phyloP scores from a whole-genome alignment of 805 yeast species.

The Saccharomycopsis vini region DNA sequence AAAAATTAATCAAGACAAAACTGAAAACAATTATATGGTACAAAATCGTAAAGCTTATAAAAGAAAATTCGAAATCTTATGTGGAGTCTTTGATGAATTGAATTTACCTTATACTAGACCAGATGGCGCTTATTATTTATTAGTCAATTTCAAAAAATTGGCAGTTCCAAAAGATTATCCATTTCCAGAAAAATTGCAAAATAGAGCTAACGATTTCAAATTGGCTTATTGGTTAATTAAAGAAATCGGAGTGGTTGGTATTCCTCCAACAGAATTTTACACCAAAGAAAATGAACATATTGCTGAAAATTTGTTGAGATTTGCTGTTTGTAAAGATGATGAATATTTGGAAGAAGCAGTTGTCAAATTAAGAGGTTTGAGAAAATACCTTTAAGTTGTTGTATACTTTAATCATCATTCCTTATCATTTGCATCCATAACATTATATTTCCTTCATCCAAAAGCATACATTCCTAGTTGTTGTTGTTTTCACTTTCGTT shows the following conservation, averaged over 20 bases:
- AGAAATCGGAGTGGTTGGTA: slow-evolving; percentile 90
- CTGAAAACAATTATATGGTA: slow-evolving; percentile 56
- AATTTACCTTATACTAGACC: slow-evolving; percentile 84
- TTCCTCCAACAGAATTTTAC: slow-evolving; percentile 95
- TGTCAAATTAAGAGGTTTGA: slow-evolving; percentile 58
- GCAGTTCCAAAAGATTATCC: slow-evolving; percentile 65
- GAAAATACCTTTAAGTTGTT: slow-evolving; percentile 33
- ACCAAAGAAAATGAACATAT: slow-evolving; percentile 59
- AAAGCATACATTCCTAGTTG: too few species aligned
- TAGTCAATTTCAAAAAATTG: slow-evolving; percentile 80
- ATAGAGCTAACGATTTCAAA: slow-evolving; percentile 76
- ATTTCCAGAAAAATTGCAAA: slow-evolving; percentile 60
- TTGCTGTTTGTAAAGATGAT: slow-evolving; percentile 95
- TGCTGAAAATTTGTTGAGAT: slow-evolving; percentile 79
- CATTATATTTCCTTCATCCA: too few species aligned
- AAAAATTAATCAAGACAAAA: slow-evolving; percentile 34
- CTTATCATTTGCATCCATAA: too few species aligned
- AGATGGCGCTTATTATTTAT: slow-evolving; percentile 87
- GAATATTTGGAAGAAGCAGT: slow-evolving; percentile 73
- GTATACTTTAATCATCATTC: too few species aligned
- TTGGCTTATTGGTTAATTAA: slow-evolving; percentile 88
- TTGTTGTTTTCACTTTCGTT: too few species aligned
- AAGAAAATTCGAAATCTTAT: slow-evolving; percentile 65
- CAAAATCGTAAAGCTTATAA: slow-evolving; percentile 58
- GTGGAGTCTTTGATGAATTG: slow-evolving; percentile 73